Evolutionary conservation across 495 filamentous ascomycete genomes (phyloP), one percentile per base, ranked within the genome.

Genomic region (Hypoxylon lenormandii): DNA sequence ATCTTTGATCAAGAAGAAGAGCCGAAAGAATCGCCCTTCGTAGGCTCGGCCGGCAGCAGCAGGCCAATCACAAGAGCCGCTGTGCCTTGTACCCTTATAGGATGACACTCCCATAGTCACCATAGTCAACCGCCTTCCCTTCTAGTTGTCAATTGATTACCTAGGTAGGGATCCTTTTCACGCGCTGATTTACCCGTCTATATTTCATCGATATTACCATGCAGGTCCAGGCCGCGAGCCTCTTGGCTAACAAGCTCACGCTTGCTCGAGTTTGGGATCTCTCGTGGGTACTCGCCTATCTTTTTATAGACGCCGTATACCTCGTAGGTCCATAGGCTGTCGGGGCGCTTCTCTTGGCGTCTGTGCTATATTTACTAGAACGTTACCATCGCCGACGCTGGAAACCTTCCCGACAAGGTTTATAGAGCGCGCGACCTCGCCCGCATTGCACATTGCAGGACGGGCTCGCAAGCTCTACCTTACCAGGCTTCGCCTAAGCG

Each of bases 161-260:
- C 23, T 43, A 5, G 16, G 55, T 50, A 46, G 42, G 49, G 45
- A 45, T 64, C 46, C 30, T 47, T 55, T 28, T 21, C 45, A 48
- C 54, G 26, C 19, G n/a, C 36, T 55, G 13, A 69, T 69, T 68
- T 72, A 69, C 36, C 69, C 69, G 64, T 67, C 28, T 57, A 72
- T 67, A 59, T 64, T 60, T 52, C 53, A 33, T 69, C 26, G 46
- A 72, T 60, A 64, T 72, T 70, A 45, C 60, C 56, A 57, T 61
- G 61, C 50, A 62, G 60, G 67, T 58, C 61, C 56, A 58, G 51
- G 45, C 45, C 28, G 26, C 18, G 49, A 46, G 26, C 23, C 49
- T 66, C 60, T 61, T 60, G 40, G 50, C 64, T 49, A 45, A 33
- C 36, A 48, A 22, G 26, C 49, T 22, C 42, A 47, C 40, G 18